These are phyloP conservation scores for Penicillium crystallinum DNA, from an alignment of 495 filamentous ascomycete genomes.

Conservation along the genomic window DNA sequence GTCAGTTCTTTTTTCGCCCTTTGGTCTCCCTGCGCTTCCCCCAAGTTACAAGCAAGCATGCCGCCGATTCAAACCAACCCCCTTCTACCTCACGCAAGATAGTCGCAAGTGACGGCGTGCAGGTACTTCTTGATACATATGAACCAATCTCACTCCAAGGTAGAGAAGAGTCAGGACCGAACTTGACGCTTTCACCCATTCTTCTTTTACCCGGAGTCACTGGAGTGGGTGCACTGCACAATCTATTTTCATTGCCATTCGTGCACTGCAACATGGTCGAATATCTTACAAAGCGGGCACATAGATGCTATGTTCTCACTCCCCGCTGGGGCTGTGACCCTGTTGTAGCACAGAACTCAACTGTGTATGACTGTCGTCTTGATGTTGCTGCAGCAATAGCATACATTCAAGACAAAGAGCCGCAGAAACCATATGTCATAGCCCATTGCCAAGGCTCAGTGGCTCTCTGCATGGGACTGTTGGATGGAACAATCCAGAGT, in stretches of 20 bases:
- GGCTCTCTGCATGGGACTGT: conserved; percentile 52
- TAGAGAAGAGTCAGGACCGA: no score
- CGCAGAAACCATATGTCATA: conserved; percentile 50
- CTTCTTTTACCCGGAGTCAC: conserved; percentile 15
- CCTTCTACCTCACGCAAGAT: background rate
- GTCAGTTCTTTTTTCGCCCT: conserved; percentile 51
- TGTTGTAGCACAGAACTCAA: no score
- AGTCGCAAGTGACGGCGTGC: background rate
- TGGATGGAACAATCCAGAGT: conserved; percentile 54
- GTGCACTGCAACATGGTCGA: no score
- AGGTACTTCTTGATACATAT: background rate
- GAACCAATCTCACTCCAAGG: background rate
- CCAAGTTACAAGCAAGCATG: background rate
- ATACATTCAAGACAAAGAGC: conserved; percentile 41
- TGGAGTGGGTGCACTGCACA: no score
- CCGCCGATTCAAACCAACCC: background rate
- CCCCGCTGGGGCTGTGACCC: no score
- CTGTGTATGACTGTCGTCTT: conserved; percentile 54
- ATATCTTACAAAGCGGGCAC: no score
- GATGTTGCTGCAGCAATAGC: conserved; percentile 56
- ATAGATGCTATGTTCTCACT: no score
- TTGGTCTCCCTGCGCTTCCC: conserved; percentile 23
- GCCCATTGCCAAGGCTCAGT: conserved; percentile 65
- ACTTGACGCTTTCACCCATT: background rate
- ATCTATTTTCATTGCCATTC: no score